Conservation (phyloP, 371 early-diverging fungal species). For the Mucor circinelloides region DNA sequence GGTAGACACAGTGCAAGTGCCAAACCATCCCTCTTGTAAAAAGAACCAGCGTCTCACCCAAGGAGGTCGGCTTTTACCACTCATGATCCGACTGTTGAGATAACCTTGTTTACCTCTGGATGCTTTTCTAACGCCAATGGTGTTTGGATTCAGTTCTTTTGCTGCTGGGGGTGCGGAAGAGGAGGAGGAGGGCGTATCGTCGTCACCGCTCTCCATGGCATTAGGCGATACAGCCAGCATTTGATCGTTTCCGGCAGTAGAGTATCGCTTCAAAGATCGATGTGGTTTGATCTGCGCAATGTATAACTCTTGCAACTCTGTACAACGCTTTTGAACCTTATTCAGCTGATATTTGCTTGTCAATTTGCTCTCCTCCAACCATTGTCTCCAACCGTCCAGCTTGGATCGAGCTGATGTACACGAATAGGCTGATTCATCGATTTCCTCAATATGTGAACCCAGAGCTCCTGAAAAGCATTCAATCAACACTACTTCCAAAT, state of each 20-base stretch:
- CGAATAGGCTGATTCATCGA: slow-evolving; percentile 29
- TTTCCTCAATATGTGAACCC: slow-evolving; percentile 35
- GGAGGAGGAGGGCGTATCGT: not conserved
- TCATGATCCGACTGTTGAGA: slow-evolving; percentile 23
- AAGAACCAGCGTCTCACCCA: slow-evolving; percentile 65
- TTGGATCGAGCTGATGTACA: slow-evolving; percentile 26
- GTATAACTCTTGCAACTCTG: slow-evolving; percentile 29
- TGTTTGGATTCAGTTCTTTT: not conserved
- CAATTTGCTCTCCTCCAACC: slow-evolving; percentile 39
- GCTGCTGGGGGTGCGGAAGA: not conserved
- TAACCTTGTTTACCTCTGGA: slow-evolving; percentile 38
- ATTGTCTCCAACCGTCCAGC: slow-evolving; percentile 43
- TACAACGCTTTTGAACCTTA: slow-evolving; percentile 29
- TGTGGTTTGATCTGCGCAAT: slow-evolving; percentile 39
- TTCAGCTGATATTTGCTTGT: slow-evolving; percentile 37
- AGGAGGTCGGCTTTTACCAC: slow-evolving; percentile 35
- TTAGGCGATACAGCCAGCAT: not conserved
- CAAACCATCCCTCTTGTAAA: slow-evolving; percentile 59
- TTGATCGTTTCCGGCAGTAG: not conserved
- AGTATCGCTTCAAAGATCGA: slow-evolving; percentile 37
- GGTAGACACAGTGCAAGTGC: slow-evolving; percentile 48
- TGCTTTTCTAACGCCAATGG: not conserved
- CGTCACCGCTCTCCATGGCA: not conserved
- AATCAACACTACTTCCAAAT: slow-evolving; percentile 37
- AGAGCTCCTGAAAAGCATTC: slow-evolving; percentile 43